Percentiles rank a stretch among this genome's conserved stretches.
Evolutionary conservation across 129 eudicot species (phyloP).

Genomic region (Arctium lappa): DNA sequence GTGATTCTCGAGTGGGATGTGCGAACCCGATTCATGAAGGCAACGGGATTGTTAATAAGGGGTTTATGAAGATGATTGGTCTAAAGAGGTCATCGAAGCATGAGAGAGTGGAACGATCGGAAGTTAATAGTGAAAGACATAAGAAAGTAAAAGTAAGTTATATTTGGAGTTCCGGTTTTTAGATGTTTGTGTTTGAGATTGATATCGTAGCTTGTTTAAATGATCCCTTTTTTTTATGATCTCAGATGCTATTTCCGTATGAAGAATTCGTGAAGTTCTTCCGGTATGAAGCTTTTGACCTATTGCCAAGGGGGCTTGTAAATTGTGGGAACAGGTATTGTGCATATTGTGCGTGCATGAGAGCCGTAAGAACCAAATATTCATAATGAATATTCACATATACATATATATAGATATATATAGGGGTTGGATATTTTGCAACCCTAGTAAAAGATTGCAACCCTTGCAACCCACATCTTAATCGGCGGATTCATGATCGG

Average conservation of each 20-base stretch:
- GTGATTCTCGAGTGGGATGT: slow-evolving; percentile 42
- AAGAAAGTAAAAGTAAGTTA: slow-evolving; percentile 68
- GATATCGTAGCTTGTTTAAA: slow-evolving; percentile 2
- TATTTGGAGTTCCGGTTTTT: background rate
- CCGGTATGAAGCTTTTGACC: slow-evolving; percentile 47
- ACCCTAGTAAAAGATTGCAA: too few species aligned
- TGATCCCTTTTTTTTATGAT: background rate
- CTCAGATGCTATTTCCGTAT: slow-evolving; percentile 87
- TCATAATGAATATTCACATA: background rate
- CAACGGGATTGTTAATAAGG: slow-evolving; percentile 42
- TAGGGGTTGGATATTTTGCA: too few species aligned
- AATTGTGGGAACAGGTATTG: slow-evolving; percentile 90
- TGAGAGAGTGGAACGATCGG: slow-evolving; percentile 34
- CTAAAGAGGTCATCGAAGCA: slow-evolving; percentile 58
- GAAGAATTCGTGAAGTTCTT: slow-evolving; percentile 80
- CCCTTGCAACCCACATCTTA: too few species aligned
- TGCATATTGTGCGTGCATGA: background rate
- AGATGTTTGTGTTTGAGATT: background rate
- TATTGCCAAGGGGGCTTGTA: slow-evolving; percentile 83
- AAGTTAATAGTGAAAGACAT: slow-evolving; percentile 31
- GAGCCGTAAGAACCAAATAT: background rate
- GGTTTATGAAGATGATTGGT: slow-evolving; percentile 70
- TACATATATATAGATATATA: background rate
- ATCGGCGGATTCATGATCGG: too few species aligned
- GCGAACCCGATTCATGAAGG: slow-evolving; percentile 17